Conservation (phyloP, 148 eudicot species). For the Polygonum maritimum region DNA sequence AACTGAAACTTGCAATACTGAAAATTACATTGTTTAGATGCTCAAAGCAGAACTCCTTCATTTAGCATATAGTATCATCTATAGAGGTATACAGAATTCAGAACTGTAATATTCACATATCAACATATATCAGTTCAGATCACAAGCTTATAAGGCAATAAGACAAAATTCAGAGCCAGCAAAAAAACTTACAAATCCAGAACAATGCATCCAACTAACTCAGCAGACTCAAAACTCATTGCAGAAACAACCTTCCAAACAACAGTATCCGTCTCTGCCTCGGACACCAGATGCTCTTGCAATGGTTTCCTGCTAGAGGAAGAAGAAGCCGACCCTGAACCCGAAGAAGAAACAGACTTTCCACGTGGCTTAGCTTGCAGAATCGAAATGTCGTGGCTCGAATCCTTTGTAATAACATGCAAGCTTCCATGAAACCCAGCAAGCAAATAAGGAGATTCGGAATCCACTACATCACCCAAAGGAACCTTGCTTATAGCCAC, state of each 20-base stretch:
- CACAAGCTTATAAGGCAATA: background rate
- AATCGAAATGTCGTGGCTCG: conserved; percentile 47
- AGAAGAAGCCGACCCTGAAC: conserved; percentile 10
- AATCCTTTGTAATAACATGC: conserved; percentile 75
- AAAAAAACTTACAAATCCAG: conserved; percentile 7
- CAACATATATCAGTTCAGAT: background rate
- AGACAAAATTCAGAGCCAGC: background rate
- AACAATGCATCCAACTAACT: conserved; percentile 51
- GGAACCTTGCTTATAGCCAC: conserved; percentile 53
- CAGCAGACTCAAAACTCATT: conserved; percentile 46
- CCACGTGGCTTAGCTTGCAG: conserved; percentile 39
- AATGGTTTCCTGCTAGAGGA: conserved; percentile 14
- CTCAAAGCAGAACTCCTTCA: background rate
- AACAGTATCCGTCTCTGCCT: conserved; percentile 19
- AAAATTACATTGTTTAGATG: background rate
- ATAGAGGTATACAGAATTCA: background rate
- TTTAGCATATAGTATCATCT: background rate
- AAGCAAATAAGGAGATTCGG: conserved; percentile 90
- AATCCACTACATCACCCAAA: conserved; percentile 32
- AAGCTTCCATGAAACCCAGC: conserved; percentile 68
- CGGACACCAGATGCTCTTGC: conserved; percentile 19
- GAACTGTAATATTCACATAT: background rate
- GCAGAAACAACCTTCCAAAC: conserved; percentile 60
- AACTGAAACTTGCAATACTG: background rate
- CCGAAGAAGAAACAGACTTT: background rate